These are phyloP conservation scores for Gracilariopsis chorda DNA, from an alignment of 23 red algal genomes.

Conservation along the genomic window DNA sequence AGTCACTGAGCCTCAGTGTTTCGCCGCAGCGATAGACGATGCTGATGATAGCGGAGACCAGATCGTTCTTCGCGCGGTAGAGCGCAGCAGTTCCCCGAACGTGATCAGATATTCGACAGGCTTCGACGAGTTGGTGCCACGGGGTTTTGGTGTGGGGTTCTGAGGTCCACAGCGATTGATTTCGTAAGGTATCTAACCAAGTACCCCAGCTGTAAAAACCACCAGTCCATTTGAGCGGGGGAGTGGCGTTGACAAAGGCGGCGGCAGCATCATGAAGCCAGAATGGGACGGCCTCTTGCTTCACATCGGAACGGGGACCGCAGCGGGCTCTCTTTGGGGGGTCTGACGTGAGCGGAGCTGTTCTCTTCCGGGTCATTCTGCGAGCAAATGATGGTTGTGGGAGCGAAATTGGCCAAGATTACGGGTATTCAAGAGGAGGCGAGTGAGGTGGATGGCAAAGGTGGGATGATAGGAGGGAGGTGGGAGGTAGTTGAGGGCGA, in stretches of 20 bases:
- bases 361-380: neutral
- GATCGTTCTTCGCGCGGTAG: constrained; percentile 63
- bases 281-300: constrained; percentile 18
- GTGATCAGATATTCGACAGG: constrained; percentile 32
- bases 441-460: neutral
- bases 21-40: constrained; percentile 37
- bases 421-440: too few relatives aligned
- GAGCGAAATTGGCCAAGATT: too few relatives aligned
- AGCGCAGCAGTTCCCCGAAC: constrained; percentile 57
- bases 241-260: constrained; percentile 34
- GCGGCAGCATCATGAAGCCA: constrained; percentile 60
- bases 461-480: neutral
- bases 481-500: neutral
- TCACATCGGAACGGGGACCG: constrained; percentile 25
- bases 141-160: neutral
- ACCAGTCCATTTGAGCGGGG: constrained; percentile 41
- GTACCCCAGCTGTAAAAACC: constrained; percentile 57
- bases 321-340: constrained; percentile 1
- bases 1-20: constrained; percentile 1
- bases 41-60: constrained; percentile 43
- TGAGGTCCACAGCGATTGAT: constrained; percentile 21
- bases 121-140: constrained; percentile 49
- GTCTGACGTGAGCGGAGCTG: neutral
- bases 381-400: too few relatives aligned
- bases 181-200: constrained; percentile 28